Evolutionary conservation across 176 grass and related monocot genomes (phyloP).

Genomic region (Oryza coarctata): DNA sequence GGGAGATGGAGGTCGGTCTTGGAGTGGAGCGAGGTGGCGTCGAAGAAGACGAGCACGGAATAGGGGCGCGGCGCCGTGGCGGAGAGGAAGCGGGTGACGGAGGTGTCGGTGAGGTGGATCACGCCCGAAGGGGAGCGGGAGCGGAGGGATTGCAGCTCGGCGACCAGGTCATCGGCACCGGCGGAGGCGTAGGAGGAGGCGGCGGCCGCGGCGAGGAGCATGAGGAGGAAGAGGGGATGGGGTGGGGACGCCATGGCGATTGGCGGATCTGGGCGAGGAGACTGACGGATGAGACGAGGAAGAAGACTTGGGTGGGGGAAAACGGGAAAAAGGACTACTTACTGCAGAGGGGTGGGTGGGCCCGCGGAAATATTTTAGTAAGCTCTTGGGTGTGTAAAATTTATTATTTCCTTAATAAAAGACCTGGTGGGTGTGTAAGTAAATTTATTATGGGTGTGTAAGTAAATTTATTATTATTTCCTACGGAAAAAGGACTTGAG

Average conservation of each 20-base stretch:
- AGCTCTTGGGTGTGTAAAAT: too few species aligned
- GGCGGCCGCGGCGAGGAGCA: conserved; percentile 26
- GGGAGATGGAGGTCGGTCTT: conserved; percentile 86
- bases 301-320: background rate
- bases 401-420: too few species aligned
- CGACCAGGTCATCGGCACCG: conserved; percentile 54
- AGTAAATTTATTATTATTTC: too few species aligned
- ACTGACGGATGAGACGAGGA: conserved; percentile 21
- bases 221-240: conserved; percentile 14
- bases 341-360: background rate
- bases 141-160: conserved; percentile 76
- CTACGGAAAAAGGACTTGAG: too few species aligned
- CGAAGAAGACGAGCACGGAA: conserved; percentile 89
- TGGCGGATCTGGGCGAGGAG: conserved; percentile 27
- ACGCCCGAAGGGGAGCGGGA: conserved; percentile 68
- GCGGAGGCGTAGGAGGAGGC: background rate
- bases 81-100: conserved; percentile 73
- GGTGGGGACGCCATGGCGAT: conserved; percentile 42
- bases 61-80: conserved; percentile 57
- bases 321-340: background rate
- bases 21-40: conserved; percentile 78
- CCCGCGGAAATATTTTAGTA: too few species aligned
- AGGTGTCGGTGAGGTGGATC: conserved; percentile 76
- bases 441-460: too few species aligned
- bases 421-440: too few species aligned